Base-by-base conservation (phyloP, 129 eudicot genomes). In the Pulicaria dysenterica region DNA sequence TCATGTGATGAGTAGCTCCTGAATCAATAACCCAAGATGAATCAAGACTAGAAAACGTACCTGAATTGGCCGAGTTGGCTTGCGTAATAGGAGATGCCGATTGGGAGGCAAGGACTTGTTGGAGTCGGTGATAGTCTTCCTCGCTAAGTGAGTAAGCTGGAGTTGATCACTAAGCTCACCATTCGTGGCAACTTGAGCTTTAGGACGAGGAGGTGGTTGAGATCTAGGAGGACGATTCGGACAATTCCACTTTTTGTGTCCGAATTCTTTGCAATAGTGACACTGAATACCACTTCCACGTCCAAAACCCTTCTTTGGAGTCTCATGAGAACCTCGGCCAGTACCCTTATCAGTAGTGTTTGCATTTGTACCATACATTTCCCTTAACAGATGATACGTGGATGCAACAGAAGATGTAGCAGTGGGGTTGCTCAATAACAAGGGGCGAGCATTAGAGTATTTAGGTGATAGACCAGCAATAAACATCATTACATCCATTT, bases 31-130 rank as follows among this genome's bases (percentile, higher is more conserved):
- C n/a, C n/a, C n/a, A n/a, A n/a, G n/a, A 45, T 6, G 58, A 51
- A 12, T 51, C 31, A 4, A n/a, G 0, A 14, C 17, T 8, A 7
- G 10, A 17, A 3, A 6, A 17, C 0, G 59, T 54, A 16, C 37
- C 59, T 54, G 37, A 54, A 15, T 55, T 16, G 5, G 60, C 60
- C 8, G 60, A 55, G 60, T 55, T 55, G 60, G 60, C 38, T 24
- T 17, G 38, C 1, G 39, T 11, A 55, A 13, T 55, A 6, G 60
- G 60, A 31, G 38, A 6, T 4, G 11, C 6, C 24, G 13, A 3
- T 8, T 55, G 60, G 5, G 39, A 55, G 37, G 59, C 6, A 0
- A 16, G 59, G 8, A 54, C 3, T 6, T 54, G 59, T 8, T 54
- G 37, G 59, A 55, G 38, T 5, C 39, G 38, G 24, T 8, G 9